Evolutionary conservation across 805 yeast species (phyloP), one percentile per base, ranked within the genome.

Genomic region (Debaryomyces castellii): DNA sequence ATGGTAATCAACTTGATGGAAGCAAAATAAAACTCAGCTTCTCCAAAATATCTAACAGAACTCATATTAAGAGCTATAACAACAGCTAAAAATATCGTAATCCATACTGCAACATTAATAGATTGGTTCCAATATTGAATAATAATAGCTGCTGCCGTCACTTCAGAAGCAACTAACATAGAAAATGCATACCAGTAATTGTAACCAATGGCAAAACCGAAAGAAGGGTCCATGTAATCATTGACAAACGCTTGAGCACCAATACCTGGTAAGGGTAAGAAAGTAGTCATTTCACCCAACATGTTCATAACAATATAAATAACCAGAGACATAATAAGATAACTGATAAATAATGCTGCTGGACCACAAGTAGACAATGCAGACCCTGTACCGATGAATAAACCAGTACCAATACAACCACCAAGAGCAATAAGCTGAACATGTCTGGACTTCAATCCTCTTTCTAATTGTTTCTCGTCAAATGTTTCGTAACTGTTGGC

Each of bases 361-460:
- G 87, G 85, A 35, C 89, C 89, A 56, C 85, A 85, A 16, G 74
- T 70, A 28, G 60, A 59, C 48, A 85, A 67, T 1, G 86, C 80
- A 36, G 74, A 64, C 44, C 87, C 88, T 2, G 85, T 76, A 47
- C 87, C 87, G 44, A 84, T 77, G 50, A 84, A 82, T 46, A 83
- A 63, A 58, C 87, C 87, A 2, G 87, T 81, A 47, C 86, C 96
- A 48, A 88, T 84, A 42, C 92, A 85, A 44, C 94, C 90, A 47
- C 94, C 94, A 45, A 89, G 73, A 33, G 95, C 89, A 57, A 88
- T 85, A 81, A 87, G 80, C 49, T 81, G 77, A 49, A 84, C 78
- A 52, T 85, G 90, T 59, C 73, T 65, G 37, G 67, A 52, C 51
- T 68, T 68, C 54, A 71, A 64, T 10, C 70, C 62, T 47, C 73